Evolutionary conservation across 2,329 filamentous ascomycete species (phyloP).

Genomic region (Pyricularia sp.): DNA sequence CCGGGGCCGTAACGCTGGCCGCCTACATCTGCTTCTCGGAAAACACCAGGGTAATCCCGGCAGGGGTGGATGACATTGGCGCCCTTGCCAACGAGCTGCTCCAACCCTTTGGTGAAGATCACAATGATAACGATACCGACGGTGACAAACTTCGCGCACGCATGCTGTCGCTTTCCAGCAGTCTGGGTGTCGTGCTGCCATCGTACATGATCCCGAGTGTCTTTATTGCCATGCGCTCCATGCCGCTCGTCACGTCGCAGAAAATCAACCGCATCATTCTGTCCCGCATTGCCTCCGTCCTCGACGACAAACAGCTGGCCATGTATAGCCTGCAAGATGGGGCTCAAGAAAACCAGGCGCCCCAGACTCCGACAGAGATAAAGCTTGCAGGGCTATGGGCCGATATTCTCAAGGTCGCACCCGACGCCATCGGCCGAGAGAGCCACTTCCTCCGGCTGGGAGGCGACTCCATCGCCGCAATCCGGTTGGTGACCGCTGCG

Average conservation of each 20-base stretch:
- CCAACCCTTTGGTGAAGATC: not conserved
- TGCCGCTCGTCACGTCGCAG: slow-evolving; percentile 11
- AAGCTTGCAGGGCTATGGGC: slow-evolving; percentile 29
- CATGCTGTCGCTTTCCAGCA: not conserved
- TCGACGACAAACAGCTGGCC: slow-evolving; percentile 13
- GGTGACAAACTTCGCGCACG: not conserved
- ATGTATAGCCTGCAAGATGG: slow-evolving; percentile 6
- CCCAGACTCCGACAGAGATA: not conserved
- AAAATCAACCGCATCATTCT: not conserved
- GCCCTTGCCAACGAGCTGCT: not conserved
- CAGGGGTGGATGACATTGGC: slow-evolving; percentile 1
- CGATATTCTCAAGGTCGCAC: slow-evolving; percentile 26
- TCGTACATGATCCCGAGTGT: slow-evolving; percentile 15
- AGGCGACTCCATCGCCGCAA: slow-evolving; percentile 50
- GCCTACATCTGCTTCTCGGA: not conserved
- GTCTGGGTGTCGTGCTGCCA: slow-evolving; percentile 1
- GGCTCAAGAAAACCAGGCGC: not conserved
- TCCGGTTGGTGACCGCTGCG: slow-evolving; percentile 50
- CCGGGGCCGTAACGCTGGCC: not conserved
- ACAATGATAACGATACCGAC: too few relatives aligned
- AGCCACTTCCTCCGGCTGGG: slow-evolving; percentile 53
- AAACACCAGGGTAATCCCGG: not conserved
- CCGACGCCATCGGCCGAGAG: slow-evolving; percentile 38
- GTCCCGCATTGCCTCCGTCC: slow-evolving; percentile 8
- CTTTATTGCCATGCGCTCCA: slow-evolving; percentile 16